Percentiles rank a stretch among this genome's conserved stretches.
Evolutionary conservation across 2,329 filamentous ascomycete species (phyloP).

Genomic region (Cytospora chrysosperma): DNA sequence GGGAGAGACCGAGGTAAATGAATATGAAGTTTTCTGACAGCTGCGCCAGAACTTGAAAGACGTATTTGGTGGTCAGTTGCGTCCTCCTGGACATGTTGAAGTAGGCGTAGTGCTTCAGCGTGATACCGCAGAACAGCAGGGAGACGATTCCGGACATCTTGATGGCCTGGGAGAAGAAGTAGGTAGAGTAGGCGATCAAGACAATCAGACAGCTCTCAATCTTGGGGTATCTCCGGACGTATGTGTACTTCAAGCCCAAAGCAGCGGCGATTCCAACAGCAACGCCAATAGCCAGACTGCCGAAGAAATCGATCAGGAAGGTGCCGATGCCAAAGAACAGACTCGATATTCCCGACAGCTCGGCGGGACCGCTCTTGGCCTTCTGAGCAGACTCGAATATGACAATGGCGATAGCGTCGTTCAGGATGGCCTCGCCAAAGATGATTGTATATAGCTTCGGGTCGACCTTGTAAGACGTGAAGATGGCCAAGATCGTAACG

Average conservation of each 20-base stretch:
- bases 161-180: slow-evolving; percentile 96
- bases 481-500: slow-evolving; percentile 96
- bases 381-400: slow-evolving; percentile 96
- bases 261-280: slow-evolving; percentile 84
- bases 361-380: slow-evolving; percentile 75
- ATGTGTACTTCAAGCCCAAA: slow-evolving; percentile 88
- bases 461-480: slow-evolving; percentile 99
- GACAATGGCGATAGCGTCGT: slow-evolving; percentile 97
- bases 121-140: slow-evolving; percentile 95
- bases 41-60: slow-evolving; percentile 93
- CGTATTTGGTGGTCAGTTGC: slow-evolving; percentile 95
- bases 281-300: slow-evolving; percentile 85
- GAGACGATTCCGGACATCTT: slow-evolving; percentile 98
- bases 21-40: slow-evolving; percentile 99
- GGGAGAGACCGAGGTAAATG: slow-evolving; percentile 91
- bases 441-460: slow-evolving; percentile 98
- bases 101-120: slow-evolving; percentile 97
- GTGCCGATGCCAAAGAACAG: slow-evolving; percentile 90
- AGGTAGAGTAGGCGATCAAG: slow-evolving; percentile 91
- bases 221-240: slow-evolving; percentile 87
- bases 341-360: slow-evolving; percentile 73
- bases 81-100: slow-evolving; percentile 99
- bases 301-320: slow-evolving; percentile 95
- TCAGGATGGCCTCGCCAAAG: slow-evolving; percentile 96
- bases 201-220: slow-evolving; percentile 95